Evolutionary conservation across 2,329 filamentous ascomycete genomes (phyloP), one percentile per base, ranked within the genome.

Genomic region (Colletotrichum sp.): DNA sequence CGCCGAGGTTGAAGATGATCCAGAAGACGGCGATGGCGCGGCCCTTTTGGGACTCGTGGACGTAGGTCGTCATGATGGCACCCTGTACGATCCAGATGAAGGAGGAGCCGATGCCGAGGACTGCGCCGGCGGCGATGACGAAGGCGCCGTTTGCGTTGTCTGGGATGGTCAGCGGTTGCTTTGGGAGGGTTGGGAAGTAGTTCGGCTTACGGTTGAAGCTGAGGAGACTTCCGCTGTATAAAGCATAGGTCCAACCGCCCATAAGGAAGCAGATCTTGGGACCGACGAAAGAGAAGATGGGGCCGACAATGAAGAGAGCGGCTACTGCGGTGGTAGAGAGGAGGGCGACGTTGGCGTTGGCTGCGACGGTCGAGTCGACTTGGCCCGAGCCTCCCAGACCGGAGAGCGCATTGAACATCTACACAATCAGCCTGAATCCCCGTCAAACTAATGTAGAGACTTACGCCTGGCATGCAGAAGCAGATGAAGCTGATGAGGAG

Each of bases 321-420:
- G 86, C 85, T 5, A 78, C 85, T 4, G 86, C 86, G 1, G 84
- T 88, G 10, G 85, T 83, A 4, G 86, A 81, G 32, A 87, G 82
- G 3, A 87, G 80, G 5, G 87, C 86, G 13, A 88, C 86, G 18
- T 82, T 87, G 8, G 87, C 85, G 78, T 88, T 88, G 48, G 86
- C 85, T n/a, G 86, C 85, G 6, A 87, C 84, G 1, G 85, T 86
- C 18, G 82, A 80, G 77, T 88, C 82, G 55, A 88, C 86, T 72
- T 88, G 86, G 24, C 87, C 87, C 1, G 84, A 86, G 52, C 87
- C 87, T 72, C 87, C 87, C 8, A 88, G 80, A 3, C 86, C 87
- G 4, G 81, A 80, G 6, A 88, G 81, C 10, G 87, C 86, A 82
- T 88, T 88, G 80, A 87, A 88, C 86, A 88, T 88, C 86, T 87